These are phyloP conservation scores for Penicillium sp. DNA, from an alignment of 2,329 filamentous ascomycete species.

Conservation along the genomic window DNA sequence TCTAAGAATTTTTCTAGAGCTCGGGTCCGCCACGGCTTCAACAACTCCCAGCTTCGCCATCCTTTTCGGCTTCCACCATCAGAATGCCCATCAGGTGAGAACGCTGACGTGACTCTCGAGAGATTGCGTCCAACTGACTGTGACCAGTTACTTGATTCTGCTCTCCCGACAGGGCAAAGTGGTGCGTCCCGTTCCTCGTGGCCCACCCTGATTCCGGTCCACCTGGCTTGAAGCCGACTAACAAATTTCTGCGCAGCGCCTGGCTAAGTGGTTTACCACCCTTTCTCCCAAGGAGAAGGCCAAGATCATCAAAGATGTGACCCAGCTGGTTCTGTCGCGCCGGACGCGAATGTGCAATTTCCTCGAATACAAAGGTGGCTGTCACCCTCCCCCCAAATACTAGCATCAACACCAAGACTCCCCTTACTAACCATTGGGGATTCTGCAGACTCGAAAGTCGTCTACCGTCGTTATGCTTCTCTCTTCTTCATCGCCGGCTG, in stretches of 20 bases:
- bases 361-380: conserved; percentile 91
- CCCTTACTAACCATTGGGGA: conserved; percentile 2
- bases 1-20: conserved; percentile 28
- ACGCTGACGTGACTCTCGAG: not conserved
- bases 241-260: conserved; percentile 62
- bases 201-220: conserved; percentile 36
- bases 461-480: conserved; percentile 97
- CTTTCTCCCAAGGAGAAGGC: conserved; percentile 97
- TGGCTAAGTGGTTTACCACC: conserved; percentile 99
- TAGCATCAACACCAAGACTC: not conserved
- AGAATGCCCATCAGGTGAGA: conserved; percentile 39
- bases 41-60: conserved; percentile 16
- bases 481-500: conserved; percentile 99
- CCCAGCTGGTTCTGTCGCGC: conserved; percentile 91
- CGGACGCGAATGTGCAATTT: conserved; percentile 99
- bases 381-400: not conserved
- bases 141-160: conserved; percentile 84
- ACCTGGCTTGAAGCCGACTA: conserved; percentile 24
- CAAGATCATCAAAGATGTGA: conserved; percentile 99
- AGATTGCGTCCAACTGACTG: conserved; percentile 16
- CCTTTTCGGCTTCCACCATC: conserved; percentile 14
- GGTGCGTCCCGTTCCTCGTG: conserved; percentile 60
- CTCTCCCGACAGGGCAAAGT: conserved; percentile 99
- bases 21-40: conserved; percentile 18
- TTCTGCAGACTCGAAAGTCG: conserved; percentile 84